A percentile compares a stretch with the other conserved stretches of the same genome.
These are phyloP conservation scores for Penicillium flavigenum DNA, from an alignment of 495 filamentous ascomycete species.

Conservation along the genomic window DNA sequence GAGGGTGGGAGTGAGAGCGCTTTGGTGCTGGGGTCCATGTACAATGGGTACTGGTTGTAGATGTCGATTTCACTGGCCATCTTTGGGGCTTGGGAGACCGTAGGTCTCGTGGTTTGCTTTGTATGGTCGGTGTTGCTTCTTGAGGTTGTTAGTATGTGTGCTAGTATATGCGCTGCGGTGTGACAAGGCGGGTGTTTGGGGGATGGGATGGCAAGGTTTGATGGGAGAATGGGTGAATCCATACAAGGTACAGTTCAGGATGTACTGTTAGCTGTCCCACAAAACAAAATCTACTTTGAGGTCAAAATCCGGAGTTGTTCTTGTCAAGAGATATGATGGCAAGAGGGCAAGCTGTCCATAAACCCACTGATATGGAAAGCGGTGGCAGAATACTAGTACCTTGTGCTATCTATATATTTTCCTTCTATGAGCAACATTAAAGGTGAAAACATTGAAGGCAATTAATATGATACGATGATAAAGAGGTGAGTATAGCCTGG, in stretches of 20 bases:
- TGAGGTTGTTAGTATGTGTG: slow-evolving; percentile 15
- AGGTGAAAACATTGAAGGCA: background rate
- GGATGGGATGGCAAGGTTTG: background rate
- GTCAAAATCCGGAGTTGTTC: background rate
- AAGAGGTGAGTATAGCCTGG: background rate
- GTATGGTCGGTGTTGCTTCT: slow-evolving; percentile 6
- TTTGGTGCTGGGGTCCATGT: slow-evolving; percentile 76
- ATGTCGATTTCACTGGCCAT: slow-evolving; percentile 57
- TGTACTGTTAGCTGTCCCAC: background rate
- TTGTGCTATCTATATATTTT: background rate
- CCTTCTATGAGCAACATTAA: background rate
- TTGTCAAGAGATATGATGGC: slow-evolving; percentile 9
- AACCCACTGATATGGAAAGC: slow-evolving; percentile 14
- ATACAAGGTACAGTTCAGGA: background rate
- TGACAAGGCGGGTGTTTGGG: slow-evolving; percentile 5
- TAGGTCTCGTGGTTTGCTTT: slow-evolving; percentile 6
- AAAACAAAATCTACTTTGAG: background rate
- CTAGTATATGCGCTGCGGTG: slow-evolving; percentile 15
- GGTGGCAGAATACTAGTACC: slow-evolving; percentile 26
- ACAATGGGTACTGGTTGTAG: slow-evolving; percentile 79
- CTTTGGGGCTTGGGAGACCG: slow-evolving; percentile 17
- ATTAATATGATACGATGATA: background rate
- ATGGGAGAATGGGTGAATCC: background rate
- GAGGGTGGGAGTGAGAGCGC: slow-evolving; percentile 60
- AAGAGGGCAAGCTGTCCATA: slow-evolving; percentile 32